Conservation (phyloP, 2,329 filamentous ascomycete species). For the Cladosporium sp. region DNA sequence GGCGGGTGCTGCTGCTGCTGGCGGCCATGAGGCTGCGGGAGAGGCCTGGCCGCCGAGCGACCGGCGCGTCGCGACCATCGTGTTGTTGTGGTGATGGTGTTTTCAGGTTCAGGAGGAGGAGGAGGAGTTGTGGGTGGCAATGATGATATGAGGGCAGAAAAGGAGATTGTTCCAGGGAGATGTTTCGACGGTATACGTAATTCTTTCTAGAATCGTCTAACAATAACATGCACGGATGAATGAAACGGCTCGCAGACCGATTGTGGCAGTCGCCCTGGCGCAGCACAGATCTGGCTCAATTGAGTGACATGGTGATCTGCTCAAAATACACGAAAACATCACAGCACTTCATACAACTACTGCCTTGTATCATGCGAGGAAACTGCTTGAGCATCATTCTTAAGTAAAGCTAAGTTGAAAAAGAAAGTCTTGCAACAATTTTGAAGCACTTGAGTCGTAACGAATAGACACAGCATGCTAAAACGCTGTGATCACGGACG, state of each 20-base stretch:
- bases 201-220: neutral
- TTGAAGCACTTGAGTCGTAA: too few relatives aligned
- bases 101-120: neutral
- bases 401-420: too few relatives aligned
- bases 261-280: too few relatives aligned
- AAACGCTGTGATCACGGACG: too few relatives aligned
- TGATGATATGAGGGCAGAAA: neutral
- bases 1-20: neutral
- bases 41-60: conserved; percentile 6
- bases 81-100: neutral
- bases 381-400: too few relatives aligned
- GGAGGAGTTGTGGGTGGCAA: neutral
- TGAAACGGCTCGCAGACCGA: neutral
- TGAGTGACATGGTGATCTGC: too few relatives aligned
- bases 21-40: neutral
- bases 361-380: too few relatives aligned
- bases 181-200: neutral
- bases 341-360: too few relatives aligned
- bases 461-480: too few relatives aligned
- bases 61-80: conserved; percentile 16
- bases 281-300: too few relatives aligned
- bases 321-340: too few relatives aligned
- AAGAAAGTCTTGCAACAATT: too few relatives aligned
- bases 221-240: conserved; percentile 5
- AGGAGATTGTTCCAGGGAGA: neutral